Conservation (phyloP, 2,329 filamentous ascomycete species). For the Stylonectria norvegica region DNA sequence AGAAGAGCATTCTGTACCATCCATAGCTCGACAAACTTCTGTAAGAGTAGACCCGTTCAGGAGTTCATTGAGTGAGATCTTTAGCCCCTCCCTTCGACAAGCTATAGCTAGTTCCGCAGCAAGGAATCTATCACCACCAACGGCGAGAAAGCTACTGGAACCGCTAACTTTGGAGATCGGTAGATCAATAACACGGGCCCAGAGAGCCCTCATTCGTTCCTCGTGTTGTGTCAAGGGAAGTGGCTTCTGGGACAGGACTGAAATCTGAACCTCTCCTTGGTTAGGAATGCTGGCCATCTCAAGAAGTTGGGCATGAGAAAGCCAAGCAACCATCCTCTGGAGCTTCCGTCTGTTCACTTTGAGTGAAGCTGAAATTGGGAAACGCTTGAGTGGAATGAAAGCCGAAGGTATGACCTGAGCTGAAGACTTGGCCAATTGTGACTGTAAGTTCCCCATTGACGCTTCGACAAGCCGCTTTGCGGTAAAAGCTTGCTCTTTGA, state of each 20-base stretch:
- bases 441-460: constrained; percentile 33
- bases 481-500: constrained; percentile 42
- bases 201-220: constrained; percentile 45
- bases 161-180: constrained; percentile 40
- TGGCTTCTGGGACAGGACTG: constrained; percentile 36
- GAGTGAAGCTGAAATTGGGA: constrained; percentile 49
- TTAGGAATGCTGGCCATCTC: constrained; percentile 39
- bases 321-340: constrained; percentile 40
- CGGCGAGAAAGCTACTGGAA: constrained; percentile 43
- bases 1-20: constrained; percentile 16
- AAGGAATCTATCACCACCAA: constrained; percentile 45
- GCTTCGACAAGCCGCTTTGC: constrained; percentile 43
- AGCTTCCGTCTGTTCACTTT: constrained; percentile 50
- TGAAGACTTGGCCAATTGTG: constrained; percentile 27
- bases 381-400: constrained; percentile 46
- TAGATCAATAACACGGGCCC: constrained; percentile 42
- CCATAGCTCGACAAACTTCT: constrained; percentile 41
- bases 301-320: constrained; percentile 43
- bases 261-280: constrained; percentile 34
- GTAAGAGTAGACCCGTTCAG: constrained; percentile 41
- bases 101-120: constrained; percentile 43
- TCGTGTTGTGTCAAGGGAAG: constrained; percentile 47
- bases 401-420: constrained; percentile 44
- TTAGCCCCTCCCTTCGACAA: constrained; percentile 42
- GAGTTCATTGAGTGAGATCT: constrained; percentile 41